phyloP scores from a whole-genome alignment of 768 basidiomycete genomes.

The Tubosaeta sp. region DNA sequence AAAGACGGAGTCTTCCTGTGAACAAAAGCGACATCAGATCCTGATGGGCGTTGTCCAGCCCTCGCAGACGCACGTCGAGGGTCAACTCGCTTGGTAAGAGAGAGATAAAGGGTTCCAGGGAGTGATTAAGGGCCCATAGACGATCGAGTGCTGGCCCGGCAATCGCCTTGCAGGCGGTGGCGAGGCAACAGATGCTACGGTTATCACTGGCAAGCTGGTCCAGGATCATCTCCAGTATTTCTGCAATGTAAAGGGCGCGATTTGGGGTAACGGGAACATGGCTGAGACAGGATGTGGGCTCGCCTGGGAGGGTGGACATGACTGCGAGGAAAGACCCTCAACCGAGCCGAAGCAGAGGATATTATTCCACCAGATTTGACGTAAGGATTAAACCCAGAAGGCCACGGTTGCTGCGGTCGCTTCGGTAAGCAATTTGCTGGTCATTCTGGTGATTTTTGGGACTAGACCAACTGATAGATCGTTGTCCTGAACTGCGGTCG shows the following conservation, averaged over 20 bases:
- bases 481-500: too few relatives aligned
- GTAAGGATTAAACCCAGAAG: slow-evolving; percentile 6
- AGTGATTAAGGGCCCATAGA: slow-evolving; percentile 21
- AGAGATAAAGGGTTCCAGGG: slow-evolving; percentile 22
- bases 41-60: not conserved
- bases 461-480: not conserved
- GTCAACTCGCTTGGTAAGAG: slow-evolving; percentile 17
- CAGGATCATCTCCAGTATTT: slow-evolving; percentile 21
- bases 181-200: slow-evolving; percentile 14
- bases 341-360: not conserved
- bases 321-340: not conserved
- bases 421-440: not conserved
- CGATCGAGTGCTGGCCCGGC: slow-evolving; percentile 20
- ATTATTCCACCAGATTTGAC: not conserved
- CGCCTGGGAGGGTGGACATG: slow-evolving; percentile 2
- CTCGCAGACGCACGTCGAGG: slow-evolving; percentile 15
- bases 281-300: too few relatives aligned
- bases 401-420: not conserved
- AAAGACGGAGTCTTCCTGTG: slow-evolving; percentile 18
- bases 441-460: not conserved
- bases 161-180: slow-evolving; percentile 18
- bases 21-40: slow-evolving; percentile 5
- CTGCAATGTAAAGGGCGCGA: slow-evolving; percentile 16
- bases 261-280: not conserved
- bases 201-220: slow-evolving; percentile 17